A percentile compares a stretch with the other conserved stretches of the same genome.
phyloP scores from a whole-genome alignment of 495 filamentous ascomycete genomes.

The Neohortaea acidophila region DNA sequence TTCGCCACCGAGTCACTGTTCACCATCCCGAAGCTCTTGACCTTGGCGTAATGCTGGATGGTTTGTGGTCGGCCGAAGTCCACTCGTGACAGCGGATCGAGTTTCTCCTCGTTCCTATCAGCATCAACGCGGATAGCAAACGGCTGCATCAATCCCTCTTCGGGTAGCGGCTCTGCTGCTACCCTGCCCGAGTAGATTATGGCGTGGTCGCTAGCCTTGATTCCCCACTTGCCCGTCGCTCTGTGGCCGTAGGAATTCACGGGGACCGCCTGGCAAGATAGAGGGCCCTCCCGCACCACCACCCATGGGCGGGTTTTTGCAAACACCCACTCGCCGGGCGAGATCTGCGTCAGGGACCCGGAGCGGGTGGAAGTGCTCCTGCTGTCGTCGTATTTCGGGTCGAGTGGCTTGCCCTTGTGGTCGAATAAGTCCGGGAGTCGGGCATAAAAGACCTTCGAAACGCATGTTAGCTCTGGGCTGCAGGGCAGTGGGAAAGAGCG shows the following conservation, averaged over 20 bases:
- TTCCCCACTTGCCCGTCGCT: slow-evolving; percentile 14
- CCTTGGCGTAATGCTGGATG: slow-evolving; percentile 35
- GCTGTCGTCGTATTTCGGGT: too few species aligned
- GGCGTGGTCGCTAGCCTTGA: slow-evolving; percentile 17
- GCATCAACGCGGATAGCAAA: slow-evolving; percentile 7
- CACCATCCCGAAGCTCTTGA: slow-evolving; percentile 25
- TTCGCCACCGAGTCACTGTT: slow-evolving; percentile 1
- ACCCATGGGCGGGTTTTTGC: slow-evolving; percentile 21
- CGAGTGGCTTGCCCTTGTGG: too few species aligned
- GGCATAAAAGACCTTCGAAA: too few species aligned
- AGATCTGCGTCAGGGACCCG: too few species aligned
- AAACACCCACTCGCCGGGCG: slow-evolving; percentile 13
- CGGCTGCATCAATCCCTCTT: slow-evolving; percentile 9
- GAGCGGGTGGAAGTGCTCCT: too few species aligned
- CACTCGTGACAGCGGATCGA: slow-evolving; percentile 29
- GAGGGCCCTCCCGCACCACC: slow-evolving; percentile 15
- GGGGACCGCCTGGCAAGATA: slow-evolving; percentile 14
- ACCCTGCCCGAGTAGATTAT: slow-evolving; percentile 20
- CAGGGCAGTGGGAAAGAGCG: too few species aligned
- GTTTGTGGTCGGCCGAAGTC: slow-evolving; percentile 37
- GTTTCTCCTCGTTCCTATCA: neutral
- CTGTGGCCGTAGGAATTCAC: slow-evolving; percentile 17
- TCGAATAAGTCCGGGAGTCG: too few species aligned
- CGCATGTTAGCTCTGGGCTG: too few species aligned
- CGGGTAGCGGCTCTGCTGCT: slow-evolving; percentile 4